Conservation (phyloP, 805 yeast genomes). For the Lipomyces yamadae region DNA sequence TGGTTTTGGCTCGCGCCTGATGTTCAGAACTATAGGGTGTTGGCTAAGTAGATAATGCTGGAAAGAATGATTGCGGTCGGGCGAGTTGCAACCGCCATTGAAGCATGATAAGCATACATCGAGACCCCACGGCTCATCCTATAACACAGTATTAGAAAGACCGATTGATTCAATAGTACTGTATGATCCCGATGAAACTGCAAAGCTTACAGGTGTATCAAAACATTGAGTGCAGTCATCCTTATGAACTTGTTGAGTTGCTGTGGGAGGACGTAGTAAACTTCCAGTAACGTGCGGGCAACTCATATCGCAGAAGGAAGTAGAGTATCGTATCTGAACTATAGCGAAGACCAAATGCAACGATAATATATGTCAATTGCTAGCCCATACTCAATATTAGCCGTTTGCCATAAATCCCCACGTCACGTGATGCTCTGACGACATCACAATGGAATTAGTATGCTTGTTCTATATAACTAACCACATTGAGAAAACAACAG, state of each 20-base stretch:
- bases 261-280: conserved; percentile 30
- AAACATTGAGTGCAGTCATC: conserved; percentile 92
- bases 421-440: not conserved
- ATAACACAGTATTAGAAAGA: not conserved
- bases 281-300: conserved; percentile 29
- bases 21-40: conserved; percentile 65
- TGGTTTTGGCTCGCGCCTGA: conserved; percentile 46
- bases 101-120: conserved; percentile 78
- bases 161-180: not conserved
- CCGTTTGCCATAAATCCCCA: not conserved
- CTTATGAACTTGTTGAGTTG: conserved; percentile 60
- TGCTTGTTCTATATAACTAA: too few species aligned
- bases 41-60: conserved; percentile 59
- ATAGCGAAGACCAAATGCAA: not conserved
- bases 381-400: not conserved
- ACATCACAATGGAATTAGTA: not conserved
- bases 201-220: conserved; percentile 58
- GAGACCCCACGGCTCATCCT: conserved; percentile 58
- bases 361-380: not conserved
- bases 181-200: not conserved
- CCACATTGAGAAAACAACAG: too few species aligned
- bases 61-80: conserved; percentile 65
- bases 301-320: conserved; percentile 10
- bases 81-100: conserved; percentile 49
- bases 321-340: not conserved